phyloP scores from a whole-genome alignment of 345 rosid genomes.

The Carallia pectinifolia region DNA sequence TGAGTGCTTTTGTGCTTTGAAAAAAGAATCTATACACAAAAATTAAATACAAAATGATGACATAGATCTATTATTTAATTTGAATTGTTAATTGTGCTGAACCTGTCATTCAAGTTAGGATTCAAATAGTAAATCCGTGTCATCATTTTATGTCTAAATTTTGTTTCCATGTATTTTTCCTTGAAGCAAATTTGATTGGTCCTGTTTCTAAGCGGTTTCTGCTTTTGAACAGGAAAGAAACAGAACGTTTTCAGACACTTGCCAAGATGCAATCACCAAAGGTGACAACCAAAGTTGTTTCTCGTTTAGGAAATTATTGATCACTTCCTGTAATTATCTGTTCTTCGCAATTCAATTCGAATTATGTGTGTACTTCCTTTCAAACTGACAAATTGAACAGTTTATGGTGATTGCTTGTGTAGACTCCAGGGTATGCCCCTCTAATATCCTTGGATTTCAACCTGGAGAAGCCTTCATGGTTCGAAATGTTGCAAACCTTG shows the following conservation, averaged over 20 bases:
- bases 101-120: too few relatives aligned
- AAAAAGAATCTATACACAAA: too few relatives aligned
- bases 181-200: neutral
- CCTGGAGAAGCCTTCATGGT: conserved; percentile 35
- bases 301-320: neutral
- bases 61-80: too few relatives aligned
- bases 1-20: conserved; percentile 1
- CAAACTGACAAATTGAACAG: conserved; percentile 28
- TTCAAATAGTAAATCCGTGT: too few relatives aligned
- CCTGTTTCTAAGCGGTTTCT: neutral
- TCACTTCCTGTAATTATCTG: neutral
- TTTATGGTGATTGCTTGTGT: conserved; percentile 39
- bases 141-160: too few relatives aligned
- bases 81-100: too few relatives aligned
- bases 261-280: conserved; percentile 27
- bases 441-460: conserved; percentile 34
- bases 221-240: conserved; percentile 17
- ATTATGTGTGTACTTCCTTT: neutral
- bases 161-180: too few relatives aligned
- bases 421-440: conserved; percentile 34
- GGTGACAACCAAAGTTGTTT: conserved; percentile 15
- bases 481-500: conserved; percentile 31
- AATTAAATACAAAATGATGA: too few relatives aligned
- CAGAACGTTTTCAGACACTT: conserved; percentile 21
- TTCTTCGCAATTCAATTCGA: neutral